Evolutionary conservation across 2,329 filamentous ascomycete species (phyloP), one percentile per base, ranked within the genome.

Genomic region (Pseudopithomyces chartarum): DNA sequence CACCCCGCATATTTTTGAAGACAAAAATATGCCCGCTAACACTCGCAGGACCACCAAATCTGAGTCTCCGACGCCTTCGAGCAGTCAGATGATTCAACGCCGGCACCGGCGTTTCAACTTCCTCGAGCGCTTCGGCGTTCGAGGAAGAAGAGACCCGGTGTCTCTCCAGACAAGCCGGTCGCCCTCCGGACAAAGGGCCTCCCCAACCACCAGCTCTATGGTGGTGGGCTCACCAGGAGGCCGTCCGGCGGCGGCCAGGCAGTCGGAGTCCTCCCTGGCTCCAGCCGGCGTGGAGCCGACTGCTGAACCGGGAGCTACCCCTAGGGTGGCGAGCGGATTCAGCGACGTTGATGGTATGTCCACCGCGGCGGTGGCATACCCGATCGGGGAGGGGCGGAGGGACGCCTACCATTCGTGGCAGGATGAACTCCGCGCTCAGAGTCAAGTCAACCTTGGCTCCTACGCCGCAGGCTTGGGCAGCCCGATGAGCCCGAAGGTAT

Each of bases 91-190:
- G n/a, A n/a, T n/a, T n/a, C n/a, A n/a, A n/a, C n/a, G n/a, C n/a
- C n/a, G n/a, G n/a, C n/a, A n/a, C n/a, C n/a, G n/a, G n/a, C n/a
- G n/a, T n/a, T n/a, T n/a, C n/a, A n/a, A n/a, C n/a, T n/a, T n/a
- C n/a, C n/a, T n/a, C n/a, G n/a, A n/a, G n/a, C n/a, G n/a, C n/a
- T n/a, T n/a, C n/a, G n/a, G n/a, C 75, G 2, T 54, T 60, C 34
- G 73, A 75, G 60, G 69, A 74, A 45, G 69, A 75, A 22, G 72
- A 43, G 6, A 2, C 5, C 11, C 39, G 19, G n/a, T 12, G 39
- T 6, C 10, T 33, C 17, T 20, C 23, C 39, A 12, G 7, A 17
- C 36, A n/a, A 39, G 36, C 36, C 12, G 36, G 10, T 5, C 39
- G 42, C 42, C 20, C 15, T n/a, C n/a, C 42, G 10, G 15, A 12